Percentiles rank a stretch among this genome's conserved stretches.
These are phyloP conservation scores for Spathaspora hagerdaliae DNA, from an alignment of 805 yeast species.

Conservation along the genomic window DNA sequence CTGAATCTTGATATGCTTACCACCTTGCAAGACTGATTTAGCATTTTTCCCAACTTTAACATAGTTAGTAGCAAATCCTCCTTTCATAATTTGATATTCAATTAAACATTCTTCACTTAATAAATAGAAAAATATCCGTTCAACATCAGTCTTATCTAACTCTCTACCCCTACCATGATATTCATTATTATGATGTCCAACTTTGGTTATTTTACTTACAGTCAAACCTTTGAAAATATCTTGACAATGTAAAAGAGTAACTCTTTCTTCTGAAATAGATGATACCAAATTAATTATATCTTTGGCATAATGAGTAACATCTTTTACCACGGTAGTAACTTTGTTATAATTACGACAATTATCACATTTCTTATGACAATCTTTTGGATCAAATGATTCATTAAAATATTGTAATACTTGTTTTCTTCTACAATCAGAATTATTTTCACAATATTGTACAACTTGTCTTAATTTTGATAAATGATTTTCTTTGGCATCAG, in stretches of 20 bases:
- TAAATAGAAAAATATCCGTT: constrained; percentile 77
- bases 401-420: constrained; percentile 89
- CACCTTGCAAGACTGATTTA: constrained; percentile 40
- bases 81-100: constrained; percentile 71
- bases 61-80: constrained; percentile 78
- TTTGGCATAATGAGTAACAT: constrained; percentile 64
- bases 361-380: constrained; percentile 77
- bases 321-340: constrained; percentile 47
- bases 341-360: constrained; percentile 54
- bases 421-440: constrained; percentile 83
- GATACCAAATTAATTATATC: constrained; percentile 58
- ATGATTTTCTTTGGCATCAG: constrained; percentile 69
- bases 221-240: constrained; percentile 78
- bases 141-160: constrained; percentile 65
- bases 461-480: constrained; percentile 75
- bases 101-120: constrained; percentile 60
- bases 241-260: constrained; percentile 76
- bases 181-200: constrained; percentile 58
- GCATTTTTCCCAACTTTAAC: constrained; percentile 62
- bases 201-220: constrained; percentile 52
- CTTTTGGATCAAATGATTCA: constrained; percentile 65
- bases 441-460: constrained; percentile 86
- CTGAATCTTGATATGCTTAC: constrained; percentile 46
- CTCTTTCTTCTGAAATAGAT: constrained; percentile 51
- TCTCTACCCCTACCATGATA: constrained; percentile 69